A percentile compares a stretch with the other conserved stretches of the same genome.
Conservation (phyloP, 768 basidiomycete genomes). For the Tricholoma terreum region DNA sequence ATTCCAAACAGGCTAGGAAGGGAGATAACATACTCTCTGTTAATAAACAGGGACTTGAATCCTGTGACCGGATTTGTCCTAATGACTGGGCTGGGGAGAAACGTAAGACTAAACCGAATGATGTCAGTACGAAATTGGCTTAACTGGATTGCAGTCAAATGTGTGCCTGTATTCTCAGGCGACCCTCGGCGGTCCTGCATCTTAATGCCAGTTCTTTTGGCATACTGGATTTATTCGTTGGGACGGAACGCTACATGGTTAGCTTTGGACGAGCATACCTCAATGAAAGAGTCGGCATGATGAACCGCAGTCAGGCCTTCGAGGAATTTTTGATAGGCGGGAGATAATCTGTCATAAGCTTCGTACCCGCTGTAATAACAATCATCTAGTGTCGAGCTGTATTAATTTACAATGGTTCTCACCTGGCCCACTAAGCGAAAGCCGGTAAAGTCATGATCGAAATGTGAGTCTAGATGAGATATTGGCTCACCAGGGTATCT, state of each 20-base stretch:
- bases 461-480: background rate
- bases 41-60: slow-evolving; percentile 56
- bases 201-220: slow-evolving; percentile 22
- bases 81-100: slow-evolving; percentile 40
- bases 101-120: background rate
- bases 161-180: slow-evolving; percentile 48
- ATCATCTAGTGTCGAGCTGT: background rate
- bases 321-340: slow-evolving; percentile 48
- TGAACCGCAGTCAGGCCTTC: slow-evolving; percentile 59
- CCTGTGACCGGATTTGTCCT: slow-evolving; percentile 60
- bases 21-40: slow-evolving; percentile 35
- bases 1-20: background rate
- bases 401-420: background rate
- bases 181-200: slow-evolving; percentile 47
- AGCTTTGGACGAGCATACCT: slow-evolving; percentile 20
- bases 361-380: slow-evolving; percentile 45
- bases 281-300: slow-evolving; percentile 39
- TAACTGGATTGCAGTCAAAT: slow-evolving; percentile 50
- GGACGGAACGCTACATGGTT: background rate
- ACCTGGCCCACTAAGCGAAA: slow-evolving; percentile 38
- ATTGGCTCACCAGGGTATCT: slow-evolving; percentile 36
- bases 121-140: slow-evolving; percentile 8
- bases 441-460: background rate
- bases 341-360: slow-evolving; percentile 62
- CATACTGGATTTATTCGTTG: slow-evolving; percentile 23